Base-by-base conservation (phyloP, 2,329 filamentous ascomycete species). In the Magnaporthiopsis poae region DNA sequence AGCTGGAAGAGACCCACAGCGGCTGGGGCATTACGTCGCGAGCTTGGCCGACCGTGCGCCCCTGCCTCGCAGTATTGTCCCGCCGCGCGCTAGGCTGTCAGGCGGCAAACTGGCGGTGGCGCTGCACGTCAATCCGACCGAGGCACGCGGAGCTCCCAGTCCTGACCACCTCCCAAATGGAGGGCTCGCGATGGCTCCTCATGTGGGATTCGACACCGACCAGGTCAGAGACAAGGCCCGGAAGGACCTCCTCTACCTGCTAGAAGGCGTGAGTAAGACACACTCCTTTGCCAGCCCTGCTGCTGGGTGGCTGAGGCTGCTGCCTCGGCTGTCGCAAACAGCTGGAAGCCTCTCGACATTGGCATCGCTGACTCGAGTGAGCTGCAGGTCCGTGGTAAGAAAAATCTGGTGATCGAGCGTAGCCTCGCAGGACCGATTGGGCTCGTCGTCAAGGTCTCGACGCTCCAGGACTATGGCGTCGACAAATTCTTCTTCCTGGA, bases 401-500 rank as follows among this genome's bases (percentile, higher is more conserved):
- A 99, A 84, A 98, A 97, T 74, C 83, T 99, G 69, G 90, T 99
- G 65, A 89, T 99, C 74, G 94, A 98, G 77, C 91, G 90, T 77
- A 89, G 88, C 72, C 84, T 99, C 72, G 92, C 94, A 71, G 95
- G 94, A 31, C 91, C 93, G 36, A 85, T 99, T 71, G 92, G 93
- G 68, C 84, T 94, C 68, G 89, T 99, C 71, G 92, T 96, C 79
- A 97, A 97, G 77, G 96, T 97, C 74, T 94, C 94, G 29, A 94
- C 91, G 12, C 84, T 97, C 21, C 92, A 98, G 75, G 95, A 99
- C 74, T 97, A 98, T 80, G 96, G 96, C 36, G 93, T 99, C 71
- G 93, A 98, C 78, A 96, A 96, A 77, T 91, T 97, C 71, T 99
- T 98, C 81, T 90, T 97, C 74, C 83, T 99, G 62, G 95, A 99